Evolutionary conservation across 345 rosid genomes (phyloP).

Genomic region (Syzygium grande): DNA sequence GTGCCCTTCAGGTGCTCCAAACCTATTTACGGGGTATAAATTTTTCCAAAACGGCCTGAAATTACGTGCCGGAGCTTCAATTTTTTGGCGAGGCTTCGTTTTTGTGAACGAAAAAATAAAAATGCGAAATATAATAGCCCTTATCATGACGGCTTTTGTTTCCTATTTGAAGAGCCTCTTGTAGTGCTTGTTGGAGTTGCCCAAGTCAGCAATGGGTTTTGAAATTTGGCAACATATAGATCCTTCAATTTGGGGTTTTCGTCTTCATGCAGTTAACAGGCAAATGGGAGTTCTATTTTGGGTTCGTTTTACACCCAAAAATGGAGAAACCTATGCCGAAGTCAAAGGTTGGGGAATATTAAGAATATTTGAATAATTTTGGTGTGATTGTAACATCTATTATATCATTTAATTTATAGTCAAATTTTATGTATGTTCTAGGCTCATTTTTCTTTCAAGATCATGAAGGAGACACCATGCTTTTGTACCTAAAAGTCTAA

Average conservation of each 20-base stretch:
- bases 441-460: neutral
- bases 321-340: neutral
- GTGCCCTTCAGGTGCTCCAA: too few species aligned
- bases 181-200: too few species aligned
- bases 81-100: too few species aligned
- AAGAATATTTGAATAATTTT: neutral
- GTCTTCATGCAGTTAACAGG: neutral
- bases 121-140: too few species aligned
- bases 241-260: neutral
- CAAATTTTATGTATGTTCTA: neutral
- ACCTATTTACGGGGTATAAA: too few species aligned
- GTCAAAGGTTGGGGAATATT: neutral
- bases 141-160: too few species aligned
- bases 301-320: neutral
- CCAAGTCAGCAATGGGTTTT: too few species aligned
- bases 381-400: fast-evolving
- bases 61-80: too few species aligned
- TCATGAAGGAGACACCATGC: neutral
- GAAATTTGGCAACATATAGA: too few species aligned
- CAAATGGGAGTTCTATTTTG: neutral
- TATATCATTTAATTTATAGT: neutral
- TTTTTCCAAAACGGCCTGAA: too few species aligned
- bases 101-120: too few species aligned
- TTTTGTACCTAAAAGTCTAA: neutral
- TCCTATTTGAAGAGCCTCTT: too few species aligned